These are phyloP conservation scores for Claviceps monticola DNA, from an alignment of 2,329 filamentous ascomycete species.

Conservation along the genomic window DNA sequence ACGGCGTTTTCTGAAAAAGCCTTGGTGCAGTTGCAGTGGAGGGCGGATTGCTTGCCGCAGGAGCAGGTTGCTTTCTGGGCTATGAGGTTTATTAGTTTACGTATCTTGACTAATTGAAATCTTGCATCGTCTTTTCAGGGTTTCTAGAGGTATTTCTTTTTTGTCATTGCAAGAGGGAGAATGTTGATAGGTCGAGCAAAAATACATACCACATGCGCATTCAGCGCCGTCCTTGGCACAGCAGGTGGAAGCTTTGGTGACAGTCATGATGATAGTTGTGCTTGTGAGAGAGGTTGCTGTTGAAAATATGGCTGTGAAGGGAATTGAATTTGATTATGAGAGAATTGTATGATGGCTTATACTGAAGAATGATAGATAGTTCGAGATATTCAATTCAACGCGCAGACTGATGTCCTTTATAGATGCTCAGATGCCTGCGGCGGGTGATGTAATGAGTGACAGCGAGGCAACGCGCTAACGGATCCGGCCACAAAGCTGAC, in stretches of 20 bases:
- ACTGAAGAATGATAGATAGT: neutral
- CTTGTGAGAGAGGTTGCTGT: neutral
- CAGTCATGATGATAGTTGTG: constrained; percentile 17
- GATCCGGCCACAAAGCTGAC: neutral
- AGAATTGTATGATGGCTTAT: neutral
- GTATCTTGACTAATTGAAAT: no score
- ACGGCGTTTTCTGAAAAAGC: constrained; percentile 61
- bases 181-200: no score
- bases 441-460: neutral
- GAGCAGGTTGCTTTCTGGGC: constrained; percentile 63
- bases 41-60: constrained; percentile 75
- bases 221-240: constrained; percentile 38
- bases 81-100: constrained; percentile 11
- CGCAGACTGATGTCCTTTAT: neutral
- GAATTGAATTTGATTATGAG: neutral
- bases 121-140: no score
- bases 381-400: neutral
- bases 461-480: neutral
- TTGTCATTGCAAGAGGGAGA: no score
- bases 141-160: no score
- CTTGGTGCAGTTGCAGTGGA: constrained; percentile 77
- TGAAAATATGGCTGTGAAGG: neutral
- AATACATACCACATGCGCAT: constrained; percentile 43
- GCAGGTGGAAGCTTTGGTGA: constrained; percentile 35
- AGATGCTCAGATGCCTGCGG: neutral